phyloP scores from a whole-genome alignment of 1,284 basidiomycete genomes.

The Wallemia ichthyophaga region DNA sequence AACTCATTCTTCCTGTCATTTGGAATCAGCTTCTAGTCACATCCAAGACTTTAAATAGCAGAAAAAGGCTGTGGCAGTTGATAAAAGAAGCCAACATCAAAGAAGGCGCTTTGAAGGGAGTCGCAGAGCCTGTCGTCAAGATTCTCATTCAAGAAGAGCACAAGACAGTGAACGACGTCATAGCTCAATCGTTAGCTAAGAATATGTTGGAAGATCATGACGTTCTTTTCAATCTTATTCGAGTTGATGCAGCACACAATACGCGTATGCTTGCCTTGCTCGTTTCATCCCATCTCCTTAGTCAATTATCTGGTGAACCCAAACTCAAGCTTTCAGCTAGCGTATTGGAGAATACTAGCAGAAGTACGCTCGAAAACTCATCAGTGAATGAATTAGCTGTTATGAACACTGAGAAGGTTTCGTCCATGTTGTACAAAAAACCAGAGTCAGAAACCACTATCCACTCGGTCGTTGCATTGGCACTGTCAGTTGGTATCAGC shows the following conservation, averaged over 20 bases:
- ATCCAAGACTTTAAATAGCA: neutral
- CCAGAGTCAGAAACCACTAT: neutral
- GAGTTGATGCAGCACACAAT: neutral
- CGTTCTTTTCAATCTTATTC: neutral
- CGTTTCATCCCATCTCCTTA: neutral
- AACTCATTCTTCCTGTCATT: neutral
- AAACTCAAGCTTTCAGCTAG: neutral
- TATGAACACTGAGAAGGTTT: neutral
- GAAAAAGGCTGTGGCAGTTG: conserved; percentile 3
- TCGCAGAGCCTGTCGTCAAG: neutral
- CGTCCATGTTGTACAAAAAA: neutral
- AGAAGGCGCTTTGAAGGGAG: neutral
- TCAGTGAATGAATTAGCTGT: neutral
- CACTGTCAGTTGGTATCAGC: neutral
- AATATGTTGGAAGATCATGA: neutral
- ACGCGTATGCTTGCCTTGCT: neutral
- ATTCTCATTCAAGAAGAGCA: conserved; percentile 4
- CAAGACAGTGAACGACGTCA: conserved; percentile 1
- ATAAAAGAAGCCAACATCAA: conserved; percentile 4
- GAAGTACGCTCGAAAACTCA: neutral
- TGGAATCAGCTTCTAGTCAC: neutral
- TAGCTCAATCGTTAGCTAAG: conserved; percentile 1
- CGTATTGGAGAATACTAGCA: neutral
- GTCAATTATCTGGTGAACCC: neutral
- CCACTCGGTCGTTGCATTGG: neutral